phyloP scores from a whole-genome alignment of 768 basidiomycete genomes.

The Termitomyces eurrhizus region DNA sequence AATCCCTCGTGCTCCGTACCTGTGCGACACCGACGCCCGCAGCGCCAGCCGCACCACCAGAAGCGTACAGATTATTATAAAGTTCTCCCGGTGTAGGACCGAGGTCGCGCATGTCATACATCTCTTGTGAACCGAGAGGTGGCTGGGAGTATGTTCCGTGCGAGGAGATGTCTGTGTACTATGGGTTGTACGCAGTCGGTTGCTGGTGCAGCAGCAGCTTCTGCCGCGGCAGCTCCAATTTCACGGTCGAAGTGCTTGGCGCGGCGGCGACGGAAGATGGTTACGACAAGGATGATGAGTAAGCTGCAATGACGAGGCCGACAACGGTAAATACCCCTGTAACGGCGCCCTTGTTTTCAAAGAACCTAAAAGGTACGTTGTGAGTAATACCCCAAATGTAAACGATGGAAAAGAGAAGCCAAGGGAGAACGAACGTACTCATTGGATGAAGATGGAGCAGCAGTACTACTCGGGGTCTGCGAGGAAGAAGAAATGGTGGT shows the following conservation, averaged over 20 bases:
- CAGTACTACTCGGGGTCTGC: not conserved
- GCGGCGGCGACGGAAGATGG: conserved; percentile 57
- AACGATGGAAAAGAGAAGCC: not conserved
- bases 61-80: conserved; percentile 24
- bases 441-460: conserved; percentile 3
- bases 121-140: conserved; percentile 36
- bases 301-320: conserved; percentile 56
- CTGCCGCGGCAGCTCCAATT: conserved; percentile 65
- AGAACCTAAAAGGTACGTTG: conserved; percentile 20
- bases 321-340: conserved; percentile 70
- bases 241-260: conserved; percentile 68
- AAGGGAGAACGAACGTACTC: conserved; percentile 1
- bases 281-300: conserved; percentile 45
- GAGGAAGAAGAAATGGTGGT: not conserved
- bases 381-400: not conserved
- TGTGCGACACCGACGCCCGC: conserved; percentile 43
- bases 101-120: conserved; percentile 43
- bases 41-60: conserved; percentile 22
- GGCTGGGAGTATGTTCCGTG: conserved; percentile 55
- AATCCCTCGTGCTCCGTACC: conserved; percentile 30
- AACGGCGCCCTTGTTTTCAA: conserved; percentile 70
- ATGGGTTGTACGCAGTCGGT: not conserved
- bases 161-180: conserved; percentile 19
- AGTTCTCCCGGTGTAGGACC: conserved; percentile 26
- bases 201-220: conserved; percentile 50